Evolutionary conservation across 2,329 filamentous ascomycete species (phyloP).

Genomic region (Triangularia setosa): DNA sequence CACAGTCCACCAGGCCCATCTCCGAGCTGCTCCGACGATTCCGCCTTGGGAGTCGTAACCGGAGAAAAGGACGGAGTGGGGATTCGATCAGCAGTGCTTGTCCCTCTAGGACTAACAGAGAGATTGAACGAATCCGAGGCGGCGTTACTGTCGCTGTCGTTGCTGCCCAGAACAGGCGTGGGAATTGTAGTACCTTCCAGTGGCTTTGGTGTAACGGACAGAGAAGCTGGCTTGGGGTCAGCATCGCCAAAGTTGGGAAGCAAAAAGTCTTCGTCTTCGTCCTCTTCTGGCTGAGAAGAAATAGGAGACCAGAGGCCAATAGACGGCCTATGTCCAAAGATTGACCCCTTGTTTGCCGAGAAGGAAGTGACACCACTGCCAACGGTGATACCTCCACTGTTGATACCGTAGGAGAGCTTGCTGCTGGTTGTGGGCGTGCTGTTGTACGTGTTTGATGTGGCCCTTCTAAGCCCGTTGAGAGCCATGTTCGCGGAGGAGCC

Average conservation of each 20-base stretch:
- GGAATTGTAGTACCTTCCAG: not conserved
- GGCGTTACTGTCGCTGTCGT: not conserved
- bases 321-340: constrained; percentile 36
- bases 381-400: constrained; percentile 36
- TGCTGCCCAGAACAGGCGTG: not conserved
- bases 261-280: constrained; percentile 50
- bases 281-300: constrained; percentile 36
- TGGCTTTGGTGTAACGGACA: not conserved
- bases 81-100: not conserved
- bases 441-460: constrained; percentile 21
- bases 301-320: constrained; percentile 47
- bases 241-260: constrained; percentile 47
- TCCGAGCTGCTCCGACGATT: constrained; percentile 34
- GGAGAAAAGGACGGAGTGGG: not conserved
- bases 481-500: constrained; percentile 44
- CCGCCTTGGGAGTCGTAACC: constrained; percentile 22
- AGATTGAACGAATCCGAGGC: not conserved
- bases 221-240: not conserved
- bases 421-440: constrained; percentile 12
- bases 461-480: constrained; percentile 34
- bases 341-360: constrained; percentile 17
- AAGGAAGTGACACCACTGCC: constrained; percentile 38
- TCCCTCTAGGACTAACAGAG: not conserved
- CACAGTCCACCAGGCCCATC: constrained; percentile 41
- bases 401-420: constrained; percentile 11